These are phyloP conservation scores for Trapa incisa DNA, from an alignment of 345 rosid species.

Conservation along the genomic window DNA sequence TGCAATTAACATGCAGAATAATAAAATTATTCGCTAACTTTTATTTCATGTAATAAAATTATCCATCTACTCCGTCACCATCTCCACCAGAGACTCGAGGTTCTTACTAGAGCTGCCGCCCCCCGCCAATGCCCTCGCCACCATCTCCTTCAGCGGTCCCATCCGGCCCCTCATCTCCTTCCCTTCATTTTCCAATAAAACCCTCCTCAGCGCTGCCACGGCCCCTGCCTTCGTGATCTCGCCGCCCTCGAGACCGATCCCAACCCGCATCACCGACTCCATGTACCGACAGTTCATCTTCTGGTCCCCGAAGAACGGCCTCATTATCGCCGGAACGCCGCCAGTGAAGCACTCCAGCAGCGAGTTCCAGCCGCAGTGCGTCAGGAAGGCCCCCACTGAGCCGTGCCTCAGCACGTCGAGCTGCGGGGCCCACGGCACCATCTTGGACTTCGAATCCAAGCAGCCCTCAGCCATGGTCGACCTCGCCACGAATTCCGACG, in stretches of 20 bases:
- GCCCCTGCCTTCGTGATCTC: conserved; percentile 19
- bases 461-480: conserved; percentile 5
- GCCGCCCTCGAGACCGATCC: conserved; percentile 35
- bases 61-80: neutral
- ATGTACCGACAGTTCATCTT: conserved; percentile 19
- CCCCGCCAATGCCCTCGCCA: conserved; percentile 17
- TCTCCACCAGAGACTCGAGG: conserved; percentile 20
- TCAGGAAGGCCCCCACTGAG: conserved; percentile 41
- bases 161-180: conserved; percentile 23
- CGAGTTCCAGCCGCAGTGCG: conserved; percentile 61
- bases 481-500: conserved; percentile 24
- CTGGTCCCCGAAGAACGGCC: conserved; percentile 49
- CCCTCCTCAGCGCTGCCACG: conserved; percentile 13
- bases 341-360: conserved; percentile 30
- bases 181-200: conserved; percentile 25
- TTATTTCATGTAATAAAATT: too few species aligned
- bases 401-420: conserved; percentile 25
- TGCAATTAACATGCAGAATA: too few species aligned
- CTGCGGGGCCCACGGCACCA: conserved; percentile 65
- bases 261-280: conserved; percentile 31
- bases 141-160: conserved; percentile 17
- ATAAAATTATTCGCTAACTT: too few species aligned
- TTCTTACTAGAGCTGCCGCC: conserved; percentile 29
- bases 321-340: conserved; percentile 38
- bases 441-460: conserved; percentile 12